These are phyloP conservation scores for Penstemon newberryi DNA, from an alignment of 257 asterid species.

Conservation along the genomic window DNA sequence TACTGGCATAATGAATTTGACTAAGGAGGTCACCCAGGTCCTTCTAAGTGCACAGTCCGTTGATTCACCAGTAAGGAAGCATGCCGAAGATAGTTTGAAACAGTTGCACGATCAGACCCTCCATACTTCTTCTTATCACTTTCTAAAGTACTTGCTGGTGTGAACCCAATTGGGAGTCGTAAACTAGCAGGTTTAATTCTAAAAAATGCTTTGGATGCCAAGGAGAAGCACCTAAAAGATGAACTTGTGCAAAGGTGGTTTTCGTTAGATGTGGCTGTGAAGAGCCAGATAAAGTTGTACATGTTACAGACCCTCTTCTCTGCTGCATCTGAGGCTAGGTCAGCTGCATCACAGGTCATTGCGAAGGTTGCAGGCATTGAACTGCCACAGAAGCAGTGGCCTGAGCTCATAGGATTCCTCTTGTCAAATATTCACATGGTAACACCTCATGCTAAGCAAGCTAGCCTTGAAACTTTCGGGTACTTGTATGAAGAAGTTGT, in stretches of 20 bases:
- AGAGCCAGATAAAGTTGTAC: constrained; percentile 70
- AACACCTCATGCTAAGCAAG: constrained; percentile 76
- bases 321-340: constrained; percentile 60
- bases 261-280: constrained; percentile 59
- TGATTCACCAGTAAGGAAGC: constrained; percentile 69
- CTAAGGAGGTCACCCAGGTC: constrained; percentile 84
- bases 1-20: constrained; percentile 48
- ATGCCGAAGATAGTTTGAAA: constrained; percentile 69
- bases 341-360: constrained; percentile 81
- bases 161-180: constrained; percentile 79
- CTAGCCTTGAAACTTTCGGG: constrained; percentile 75
- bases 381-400: constrained; percentile 87
- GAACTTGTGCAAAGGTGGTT: constrained; percentile 81
- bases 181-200: constrained; percentile 74
- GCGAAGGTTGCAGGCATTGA: constrained; percentile 87
- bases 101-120: constrained; percentile 90
- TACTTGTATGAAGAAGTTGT: constrained; percentile 81
- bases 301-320: constrained; percentile 74
- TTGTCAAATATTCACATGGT: constrained; percentile 70
- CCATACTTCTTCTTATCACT: constrained; percentile 68
- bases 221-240: constrained; percentile 69
- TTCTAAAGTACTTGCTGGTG: constrained; percentile 82
- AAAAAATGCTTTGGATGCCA: constrained; percentile 83
- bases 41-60: constrained; percentile 78
- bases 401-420: constrained; percentile 73